These are phyloP conservation scores for Physcia stellaris DNA, from an alignment of 495 filamentous ascomycete genomes.

Conservation along the genomic window DNA sequence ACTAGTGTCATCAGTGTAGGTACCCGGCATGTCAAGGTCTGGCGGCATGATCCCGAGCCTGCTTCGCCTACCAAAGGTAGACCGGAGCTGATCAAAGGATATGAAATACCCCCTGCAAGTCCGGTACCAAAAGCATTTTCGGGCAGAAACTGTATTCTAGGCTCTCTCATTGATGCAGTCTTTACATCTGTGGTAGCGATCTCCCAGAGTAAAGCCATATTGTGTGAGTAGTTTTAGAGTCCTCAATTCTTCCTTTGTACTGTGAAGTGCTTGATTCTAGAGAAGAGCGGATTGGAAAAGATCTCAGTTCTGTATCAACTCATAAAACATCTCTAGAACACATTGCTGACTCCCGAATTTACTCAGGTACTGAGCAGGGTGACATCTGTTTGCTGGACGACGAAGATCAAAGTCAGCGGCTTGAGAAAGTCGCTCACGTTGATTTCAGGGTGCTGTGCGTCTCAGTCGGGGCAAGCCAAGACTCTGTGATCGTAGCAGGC, in stretches of 20 bases:
- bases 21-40: slow-evolving; percentile 85
- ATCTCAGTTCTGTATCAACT: no score
- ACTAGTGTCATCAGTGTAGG: slow-evolving; percentile 57
- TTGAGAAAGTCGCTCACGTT: slow-evolving; percentile 46
- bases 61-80: slow-evolving; percentile 36
- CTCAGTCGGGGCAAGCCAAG: slow-evolving; percentile 37
- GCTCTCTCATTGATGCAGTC: slow-evolving; percentile 55
- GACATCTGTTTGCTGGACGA: slow-evolving; percentile 56
- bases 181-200: slow-evolving; percentile 71
- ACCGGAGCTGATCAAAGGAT: slow-evolving; percentile 24
- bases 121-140: slow-evolving; percentile 40
- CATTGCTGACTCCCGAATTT: no score
- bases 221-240: no score
- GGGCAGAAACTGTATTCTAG: slow-evolving; percentile 45
- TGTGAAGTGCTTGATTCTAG: no score
- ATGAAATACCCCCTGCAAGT: slow-evolving; percentile 22
- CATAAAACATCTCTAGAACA: no score
- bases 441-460: slow-evolving; percentile 52
- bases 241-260: no score
- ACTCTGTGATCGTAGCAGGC: slow-evolving; percentile 43
- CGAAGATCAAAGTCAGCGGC: slow-evolving; percentile 49
- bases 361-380: slow-evolving; percentile 34
- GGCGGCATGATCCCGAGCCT: slow-evolving; percentile 54
- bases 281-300: no score
- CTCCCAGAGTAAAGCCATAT: slow-evolving; percentile 40